Conservation (phyloP, 768 basidiomycete species). For the Calocybe cyanea region DNA sequence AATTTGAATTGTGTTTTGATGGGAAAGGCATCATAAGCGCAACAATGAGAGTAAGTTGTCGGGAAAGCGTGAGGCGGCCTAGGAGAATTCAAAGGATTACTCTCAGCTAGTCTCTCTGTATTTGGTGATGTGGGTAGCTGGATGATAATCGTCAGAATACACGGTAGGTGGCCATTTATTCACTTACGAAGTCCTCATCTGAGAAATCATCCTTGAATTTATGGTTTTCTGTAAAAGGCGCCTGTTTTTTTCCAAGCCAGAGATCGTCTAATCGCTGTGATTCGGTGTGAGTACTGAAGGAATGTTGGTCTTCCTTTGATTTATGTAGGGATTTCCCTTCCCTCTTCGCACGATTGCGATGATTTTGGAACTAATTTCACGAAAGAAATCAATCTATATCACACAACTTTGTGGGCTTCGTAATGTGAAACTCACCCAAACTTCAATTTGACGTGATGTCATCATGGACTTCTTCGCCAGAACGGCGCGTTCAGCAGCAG, state of each 20-base stretch:
- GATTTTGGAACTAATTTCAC: constrained; percentile 63
- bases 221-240: not conserved
- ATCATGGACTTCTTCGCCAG: constrained; percentile 43
- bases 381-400: too few species aligned
- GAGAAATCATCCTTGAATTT: not conserved
- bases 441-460: constrained; percentile 45
- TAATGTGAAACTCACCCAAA: constrained; percentile 45
- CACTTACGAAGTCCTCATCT: not conserved
- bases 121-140: constrained; percentile 25
- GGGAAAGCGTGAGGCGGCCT: not conserved
- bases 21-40: not conserved
- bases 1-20: not conserved
- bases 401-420: not conserved
- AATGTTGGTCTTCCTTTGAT: constrained; percentile 4
- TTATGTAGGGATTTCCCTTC: constrained; percentile 22
- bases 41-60: not conserved
- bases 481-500: constrained; percentile 30
- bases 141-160: not conserved
- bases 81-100: constrained; percentile 5
- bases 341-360: constrained; percentile 33
- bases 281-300: not conserved
- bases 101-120: constrained; percentile 19
- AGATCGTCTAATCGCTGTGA: not conserved
- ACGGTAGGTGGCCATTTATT: not conserved
- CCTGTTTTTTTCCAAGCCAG: not conserved